Evolutionary conservation across 139 green algal species (phyloP), one percentile per base, ranked within the genome.

Genomic region (Chlamydomonas eustigma): DNA sequence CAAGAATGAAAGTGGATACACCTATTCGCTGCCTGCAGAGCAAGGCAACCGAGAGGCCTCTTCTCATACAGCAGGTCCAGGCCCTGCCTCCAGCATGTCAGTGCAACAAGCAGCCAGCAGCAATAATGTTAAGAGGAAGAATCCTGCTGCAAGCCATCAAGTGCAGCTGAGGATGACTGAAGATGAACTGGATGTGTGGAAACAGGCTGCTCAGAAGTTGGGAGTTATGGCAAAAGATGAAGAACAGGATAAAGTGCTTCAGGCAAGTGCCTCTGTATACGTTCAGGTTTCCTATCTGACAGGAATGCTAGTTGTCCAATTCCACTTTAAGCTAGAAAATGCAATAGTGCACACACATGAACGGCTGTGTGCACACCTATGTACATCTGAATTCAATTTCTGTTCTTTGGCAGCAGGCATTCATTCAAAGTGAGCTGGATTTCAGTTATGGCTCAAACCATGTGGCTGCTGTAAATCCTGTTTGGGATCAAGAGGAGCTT

Each of bases 401-500:
- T 37, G 18, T 6, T 37, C 8, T n/a, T n/a, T n/a, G n/a, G n/a
- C n/a, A 70, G 6, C 24, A 71, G 51, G 31, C 4, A 22, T 78
- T 78, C 74, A 35, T 78, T 28, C 52, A 65, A 28, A 6, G 12
- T 4, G 75, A 75, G 44, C 33, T 75, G 2, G 38, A 80, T 39
- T 68, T 50, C 37, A 52, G n/a, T 28, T 79, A 79, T 39, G 74
- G 74, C 24, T 4, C 25, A 3, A 31, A 38, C 64, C 39, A 34
- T 3, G 75, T 80, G 39, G 64, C 64, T 2, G 39, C 39, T 2
- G 39, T 80, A 30, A 80, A 80, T 65, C 75, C 75, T 51, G 77
- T 86, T 52, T 81, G 86, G 66, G 70, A 88, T 66, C 76, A 77
- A 30, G 8, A 25, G 25, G 67, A 65, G 0, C 71, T 88, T 51